Evolutionary conservation across 495 filamentous ascomycete species (phyloP).

Genomic region (Letharia columbiana): DNA sequence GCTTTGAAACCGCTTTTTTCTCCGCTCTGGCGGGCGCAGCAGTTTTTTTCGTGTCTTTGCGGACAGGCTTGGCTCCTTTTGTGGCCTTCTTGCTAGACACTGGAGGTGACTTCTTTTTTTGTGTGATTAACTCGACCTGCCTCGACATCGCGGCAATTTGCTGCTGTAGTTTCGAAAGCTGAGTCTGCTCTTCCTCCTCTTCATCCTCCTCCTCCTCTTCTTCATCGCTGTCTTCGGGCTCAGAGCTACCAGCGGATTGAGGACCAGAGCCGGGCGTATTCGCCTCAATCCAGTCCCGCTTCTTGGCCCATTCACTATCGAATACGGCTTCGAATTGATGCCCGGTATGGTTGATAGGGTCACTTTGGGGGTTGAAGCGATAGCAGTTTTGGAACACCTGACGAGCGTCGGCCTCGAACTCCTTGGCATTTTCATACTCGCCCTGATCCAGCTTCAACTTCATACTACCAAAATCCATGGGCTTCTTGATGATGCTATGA

Average conservation of each 20-base stretch:
- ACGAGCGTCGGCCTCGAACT: slow-evolving; percentile 74
- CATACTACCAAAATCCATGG: slow-evolving; percentile 86
- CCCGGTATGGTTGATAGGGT: slow-evolving; percentile 62
- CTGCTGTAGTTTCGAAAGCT: slow-evolving; percentile 57
- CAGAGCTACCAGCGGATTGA: slow-evolving; percentile 45
- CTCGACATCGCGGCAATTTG: slow-evolving; percentile 55
- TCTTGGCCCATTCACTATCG: slow-evolving; percentile 61
- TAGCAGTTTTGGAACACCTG: slow-evolving; percentile 84
- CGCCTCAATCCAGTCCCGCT: slow-evolving; percentile 65
- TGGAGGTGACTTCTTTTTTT: slow-evolving; percentile 59
- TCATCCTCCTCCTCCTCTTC: slow-evolving; percentile 59
- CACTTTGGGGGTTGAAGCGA: slow-evolving; percentile 78
- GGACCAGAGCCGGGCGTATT: slow-evolving; percentile 54
- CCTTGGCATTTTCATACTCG: slow-evolving; percentile 74
- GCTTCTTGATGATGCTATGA: slow-evolving; percentile 86
- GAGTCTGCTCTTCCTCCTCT: slow-evolving; percentile 51
- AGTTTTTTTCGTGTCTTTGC: slow-evolving; percentile 48
- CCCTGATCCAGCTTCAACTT: slow-evolving; percentile 64
- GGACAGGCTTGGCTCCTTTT: slow-evolving; percentile 43
- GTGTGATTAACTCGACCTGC: slow-evolving; percentile 45
- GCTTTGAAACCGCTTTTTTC: slow-evolving; percentile 38
- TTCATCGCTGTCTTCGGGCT: slow-evolving; percentile 57
- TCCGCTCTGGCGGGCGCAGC: slow-evolving; percentile 46
- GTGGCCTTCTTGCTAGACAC: slow-evolving; percentile 47
- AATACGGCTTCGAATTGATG: slow-evolving; percentile 63